These are phyloP conservation scores for Dalbergia oliveri DNA, from an alignment of 306 rosid species.

Conservation along the genomic window DNA sequence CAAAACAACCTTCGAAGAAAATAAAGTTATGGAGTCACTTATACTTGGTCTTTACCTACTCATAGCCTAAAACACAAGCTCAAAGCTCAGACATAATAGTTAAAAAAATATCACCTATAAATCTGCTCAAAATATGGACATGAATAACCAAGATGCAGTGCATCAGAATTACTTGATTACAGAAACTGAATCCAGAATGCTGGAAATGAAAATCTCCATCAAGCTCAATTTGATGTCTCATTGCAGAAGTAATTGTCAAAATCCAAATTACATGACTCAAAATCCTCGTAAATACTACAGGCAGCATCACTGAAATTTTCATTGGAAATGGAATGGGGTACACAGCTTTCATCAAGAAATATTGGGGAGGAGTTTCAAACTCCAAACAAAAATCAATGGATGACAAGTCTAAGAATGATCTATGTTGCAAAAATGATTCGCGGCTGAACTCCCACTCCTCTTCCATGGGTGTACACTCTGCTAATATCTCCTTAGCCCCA, in stretches of 20 bases:
- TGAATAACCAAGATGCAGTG: no score
- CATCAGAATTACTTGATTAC: no score
- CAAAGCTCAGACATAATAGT: neutral
- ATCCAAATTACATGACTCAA: constrained; percentile 80
- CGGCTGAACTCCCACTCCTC: constrained; percentile 19
- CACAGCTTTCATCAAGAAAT: constrained; percentile 40
- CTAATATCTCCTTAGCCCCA: neutral
- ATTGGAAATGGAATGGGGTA: constrained; percentile 16
- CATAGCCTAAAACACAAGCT: constrained; percentile 3
- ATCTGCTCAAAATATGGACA: no score
- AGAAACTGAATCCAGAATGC: neutral
- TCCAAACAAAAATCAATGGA: neutral
- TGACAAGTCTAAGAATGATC: constrained; percentile 8
- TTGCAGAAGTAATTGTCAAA: constrained; percentile 63
- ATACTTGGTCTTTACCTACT: constrained; percentile 29
- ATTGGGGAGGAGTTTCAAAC: constrained; percentile 35
- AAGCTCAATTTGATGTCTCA: neutral
- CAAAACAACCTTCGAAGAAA: neutral
- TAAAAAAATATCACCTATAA: no score
- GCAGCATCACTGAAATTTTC: constrained; percentile 48
- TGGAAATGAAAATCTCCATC: neutral
- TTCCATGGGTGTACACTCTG: neutral
- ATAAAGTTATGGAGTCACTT: neutral
- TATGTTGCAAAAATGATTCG: neutral
- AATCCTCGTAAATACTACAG: constrained; percentile 53